Conservation (phyloP, 139 green algal genomes). For the Chlamydomonas sp. region DNA sequence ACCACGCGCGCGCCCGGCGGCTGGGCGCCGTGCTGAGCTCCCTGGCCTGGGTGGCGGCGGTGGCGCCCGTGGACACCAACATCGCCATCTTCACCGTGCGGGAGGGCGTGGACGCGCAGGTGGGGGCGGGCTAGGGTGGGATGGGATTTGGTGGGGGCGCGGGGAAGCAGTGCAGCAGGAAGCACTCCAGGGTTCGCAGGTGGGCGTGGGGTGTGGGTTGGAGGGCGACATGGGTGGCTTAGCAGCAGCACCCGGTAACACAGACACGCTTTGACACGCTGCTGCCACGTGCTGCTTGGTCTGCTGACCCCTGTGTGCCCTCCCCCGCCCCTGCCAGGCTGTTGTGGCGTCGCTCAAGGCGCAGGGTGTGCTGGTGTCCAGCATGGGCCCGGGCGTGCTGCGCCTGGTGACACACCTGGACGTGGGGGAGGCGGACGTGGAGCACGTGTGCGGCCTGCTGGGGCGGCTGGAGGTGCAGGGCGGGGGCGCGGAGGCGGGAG, state of each 20-base stretch:
- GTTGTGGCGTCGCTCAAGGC: background rate
- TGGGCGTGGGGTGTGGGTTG: too few species aligned
- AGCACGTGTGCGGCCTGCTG: background rate
- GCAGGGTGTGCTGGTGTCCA: constrained; percentile 32
- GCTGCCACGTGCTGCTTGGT: background rate
- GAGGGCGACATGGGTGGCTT: too few species aligned
- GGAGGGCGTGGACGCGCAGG: constrained; percentile 18
- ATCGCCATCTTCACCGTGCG: constrained; percentile 44
- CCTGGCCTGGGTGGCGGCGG: constrained; percentile 30
- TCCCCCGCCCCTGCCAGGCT: background rate
- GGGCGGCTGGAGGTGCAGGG: background rate
- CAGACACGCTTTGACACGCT: background rate
- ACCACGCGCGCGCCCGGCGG: constrained; percentile 36
- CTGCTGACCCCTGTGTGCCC: background rate
- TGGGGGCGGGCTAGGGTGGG: background rate
- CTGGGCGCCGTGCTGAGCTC: constrained; percentile 22
- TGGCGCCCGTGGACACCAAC: constrained; percentile 49
- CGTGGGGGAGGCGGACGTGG: constrained; percentile 17
- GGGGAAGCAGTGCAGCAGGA: background rate
- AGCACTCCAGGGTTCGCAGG: too few species aligned
- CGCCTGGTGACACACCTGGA: constrained; percentile 50
- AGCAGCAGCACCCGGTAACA: background rate
- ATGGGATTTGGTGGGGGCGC: too few species aligned
- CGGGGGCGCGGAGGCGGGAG: background rate
- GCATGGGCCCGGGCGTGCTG: constrained; percentile 35